phyloP scores from a whole-genome alignment of 2,329 filamentous ascomycete genomes.

The Scleromitrula shiraiana region DNA sequence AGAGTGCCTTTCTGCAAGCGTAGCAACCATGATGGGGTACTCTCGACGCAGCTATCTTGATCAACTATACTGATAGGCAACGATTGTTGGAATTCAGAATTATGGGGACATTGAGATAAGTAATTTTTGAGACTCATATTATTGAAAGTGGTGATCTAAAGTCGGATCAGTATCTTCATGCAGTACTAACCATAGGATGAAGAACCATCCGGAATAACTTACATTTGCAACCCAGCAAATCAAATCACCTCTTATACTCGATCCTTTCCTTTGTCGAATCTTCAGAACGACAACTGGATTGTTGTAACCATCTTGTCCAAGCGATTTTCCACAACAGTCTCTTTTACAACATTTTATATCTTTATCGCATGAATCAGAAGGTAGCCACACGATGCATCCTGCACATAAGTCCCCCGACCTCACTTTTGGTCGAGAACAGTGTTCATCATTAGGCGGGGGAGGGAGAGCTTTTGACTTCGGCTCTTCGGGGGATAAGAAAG shows the following conservation, averaged over 20 bases:
- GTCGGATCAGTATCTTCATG: not conserved
- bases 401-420: constrained; percentile 14
- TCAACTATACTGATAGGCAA: constrained; percentile 13
- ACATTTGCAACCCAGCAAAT: constrained; percentile 17
- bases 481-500: not conserved
- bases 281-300: constrained; percentile 14
- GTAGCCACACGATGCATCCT: constrained; percentile 18
- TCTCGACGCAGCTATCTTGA: not conserved
- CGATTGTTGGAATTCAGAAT: constrained; percentile 2
- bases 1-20: constrained; percentile 12
- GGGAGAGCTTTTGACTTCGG: not conserved
- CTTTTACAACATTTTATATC: constrained; percentile 11
- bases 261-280: constrained; percentile 11
- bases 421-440: constrained; percentile 1
- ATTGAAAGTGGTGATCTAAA: constrained; percentile 15
- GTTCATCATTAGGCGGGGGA: constrained; percentile 2
- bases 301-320: constrained; percentile 16
- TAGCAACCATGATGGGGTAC: constrained; percentile 8
- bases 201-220: not conserved
- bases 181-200: too few species aligned
- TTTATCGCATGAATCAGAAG: not conserved
- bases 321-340: constrained; percentile 5
- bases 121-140: constrained; percentile 11
- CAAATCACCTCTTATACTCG: constrained; percentile 12
- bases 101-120: not conserved